These are phyloP conservation scores for Neobulgaria alba DNA, from an alignment of 2,329 filamentous ascomycete genomes.

Conservation along the genomic window DNA sequence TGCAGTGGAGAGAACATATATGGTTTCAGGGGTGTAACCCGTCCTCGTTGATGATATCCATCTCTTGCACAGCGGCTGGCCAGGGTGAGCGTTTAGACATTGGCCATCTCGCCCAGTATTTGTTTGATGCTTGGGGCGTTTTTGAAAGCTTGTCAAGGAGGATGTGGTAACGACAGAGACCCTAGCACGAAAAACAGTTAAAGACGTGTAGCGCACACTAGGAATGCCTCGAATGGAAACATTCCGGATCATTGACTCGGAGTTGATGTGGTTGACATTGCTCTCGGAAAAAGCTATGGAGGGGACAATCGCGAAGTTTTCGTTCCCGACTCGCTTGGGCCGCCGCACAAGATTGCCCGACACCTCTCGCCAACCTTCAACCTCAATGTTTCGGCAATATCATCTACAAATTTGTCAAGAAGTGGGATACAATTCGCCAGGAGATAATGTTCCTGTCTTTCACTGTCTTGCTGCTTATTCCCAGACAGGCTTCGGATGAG, in stretches of 20 bases:
- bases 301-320: too few species aligned
- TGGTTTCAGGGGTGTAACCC: slow-evolving; percentile 56
- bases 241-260: neutral
- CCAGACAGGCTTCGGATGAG: too few species aligned
- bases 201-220: neutral
- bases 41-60: neutral
- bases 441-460: too few species aligned
- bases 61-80: neutral
- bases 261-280: too few species aligned
- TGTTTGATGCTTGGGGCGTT: neutral
- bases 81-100: neutral
- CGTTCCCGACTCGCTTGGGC: too few species aligned
- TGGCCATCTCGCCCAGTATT: neutral
- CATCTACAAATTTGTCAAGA: too few species aligned
- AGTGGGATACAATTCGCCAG: too few species aligned
- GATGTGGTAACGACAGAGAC: neutral
- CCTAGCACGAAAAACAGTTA: neutral
- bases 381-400: too few species aligned
- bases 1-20: slow-evolving; percentile 87
- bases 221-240: neutral
- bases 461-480: too few species aligned
- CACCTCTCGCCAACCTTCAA: too few species aligned
- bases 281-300: too few species aligned
- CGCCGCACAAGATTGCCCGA: too few species aligned
- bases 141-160: neutral